Evolutionary conservation across 768 basidiomycete genomes (phyloP).

Genomic region (Trametes sanguinea): DNA sequence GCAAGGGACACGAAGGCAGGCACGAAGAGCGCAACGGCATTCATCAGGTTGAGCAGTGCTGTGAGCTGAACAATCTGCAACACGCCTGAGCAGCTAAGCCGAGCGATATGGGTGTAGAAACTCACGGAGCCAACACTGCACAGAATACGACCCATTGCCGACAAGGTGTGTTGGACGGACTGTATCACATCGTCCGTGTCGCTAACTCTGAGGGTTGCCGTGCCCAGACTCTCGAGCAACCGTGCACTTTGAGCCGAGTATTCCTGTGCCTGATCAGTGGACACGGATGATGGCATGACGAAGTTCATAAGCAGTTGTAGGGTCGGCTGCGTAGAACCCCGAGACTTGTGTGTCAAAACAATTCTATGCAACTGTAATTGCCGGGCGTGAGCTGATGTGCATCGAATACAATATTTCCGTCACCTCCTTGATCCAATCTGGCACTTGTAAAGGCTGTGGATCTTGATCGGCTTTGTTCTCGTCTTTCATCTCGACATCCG

Average conservation of each 20-base stretch:
- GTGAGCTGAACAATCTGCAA: constrained; percentile 47
- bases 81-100: neutral
- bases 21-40: constrained; percentile 46
- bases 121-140: constrained; percentile 21
- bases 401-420: constrained; percentile 10
- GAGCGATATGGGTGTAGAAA: constrained; percentile 38
- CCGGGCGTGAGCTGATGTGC: neutral
- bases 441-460: constrained; percentile 32
- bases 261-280: constrained; percentile 28
- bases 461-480: constrained; percentile 26
- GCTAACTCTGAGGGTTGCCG: neutral
- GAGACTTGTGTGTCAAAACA: constrained; percentile 57
- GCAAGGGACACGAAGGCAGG: constrained; percentile 30
- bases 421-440: constrained; percentile 62
- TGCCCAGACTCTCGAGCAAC: constrained; percentile 50
- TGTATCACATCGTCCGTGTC: constrained; percentile 21
- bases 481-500: constrained; percentile 30
- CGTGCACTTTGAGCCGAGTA: constrained; percentile 48
- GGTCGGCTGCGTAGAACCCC: constrained; percentile 42
- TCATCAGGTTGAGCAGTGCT: constrained; percentile 55
- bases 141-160: constrained; percentile 28
- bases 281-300: constrained; percentile 29
- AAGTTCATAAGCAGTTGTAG: constrained; percentile 54
- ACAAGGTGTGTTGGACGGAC: constrained; percentile 18
- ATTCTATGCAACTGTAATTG: constrained; percentile 55